Evolutionary conservation across 23 red algal genomes (phyloP).

Genomic region (Agarophyton chilense): DNA sequence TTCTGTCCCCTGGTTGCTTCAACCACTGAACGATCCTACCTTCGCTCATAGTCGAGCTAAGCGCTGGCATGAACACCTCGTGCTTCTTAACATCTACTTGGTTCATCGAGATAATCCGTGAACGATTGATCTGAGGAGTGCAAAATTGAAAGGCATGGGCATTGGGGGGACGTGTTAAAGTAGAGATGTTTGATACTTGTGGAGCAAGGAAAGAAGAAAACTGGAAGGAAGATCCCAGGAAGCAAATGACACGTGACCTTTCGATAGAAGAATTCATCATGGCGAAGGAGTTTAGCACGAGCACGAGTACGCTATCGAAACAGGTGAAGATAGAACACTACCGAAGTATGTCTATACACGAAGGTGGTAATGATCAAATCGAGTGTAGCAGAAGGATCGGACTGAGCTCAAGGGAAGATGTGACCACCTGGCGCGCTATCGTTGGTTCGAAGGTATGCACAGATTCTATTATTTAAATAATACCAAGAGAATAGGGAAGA

Average conservation of each 20-base stretch:
- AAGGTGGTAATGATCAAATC: too few species aligned
- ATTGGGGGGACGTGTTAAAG: neutral
- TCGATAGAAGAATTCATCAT: neutral
- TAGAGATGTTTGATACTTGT: neutral
- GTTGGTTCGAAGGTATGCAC: too few species aligned
- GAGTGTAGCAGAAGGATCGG: neutral
- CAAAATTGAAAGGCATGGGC: neutral
- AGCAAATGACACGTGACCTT: neutral
- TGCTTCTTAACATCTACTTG: conserved; percentile 70
- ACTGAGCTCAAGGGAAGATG: neutral
- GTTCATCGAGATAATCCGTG: conserved; percentile 17
- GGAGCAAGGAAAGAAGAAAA: neutral
- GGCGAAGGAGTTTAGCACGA: neutral
- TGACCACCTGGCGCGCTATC: neutral
- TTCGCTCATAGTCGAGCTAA: conserved; percentile 99
- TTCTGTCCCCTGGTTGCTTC: conserved; percentile 84
- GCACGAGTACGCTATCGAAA: too few species aligned
- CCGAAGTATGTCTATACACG: too few species aligned
- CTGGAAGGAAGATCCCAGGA: neutral
- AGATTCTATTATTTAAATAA: too few species aligned
- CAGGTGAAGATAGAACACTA: too few species aligned
- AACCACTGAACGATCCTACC: conserved; percentile 97
- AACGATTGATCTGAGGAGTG: neutral
- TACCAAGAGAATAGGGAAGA: too few species aligned
- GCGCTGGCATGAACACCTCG: conserved; percentile 98